Evolutionary conservation across 345 rosid species (phyloP).

Genomic region (Hibiscus tridactylites): DNA sequence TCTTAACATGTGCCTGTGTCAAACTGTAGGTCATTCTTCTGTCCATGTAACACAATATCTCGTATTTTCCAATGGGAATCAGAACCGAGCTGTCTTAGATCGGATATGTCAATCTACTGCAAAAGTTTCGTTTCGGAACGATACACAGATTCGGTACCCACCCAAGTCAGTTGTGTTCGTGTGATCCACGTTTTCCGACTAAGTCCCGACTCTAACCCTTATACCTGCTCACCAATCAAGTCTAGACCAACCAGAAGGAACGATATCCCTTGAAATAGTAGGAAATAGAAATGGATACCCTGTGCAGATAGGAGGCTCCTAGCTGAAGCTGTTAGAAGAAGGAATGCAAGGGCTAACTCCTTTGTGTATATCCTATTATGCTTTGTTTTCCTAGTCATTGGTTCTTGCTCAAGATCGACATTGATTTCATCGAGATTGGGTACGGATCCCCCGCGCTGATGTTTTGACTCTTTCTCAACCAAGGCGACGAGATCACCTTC

Average conservation of each 20-base stretch:
- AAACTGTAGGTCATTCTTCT: constrained; percentile 13
- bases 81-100: neutral
- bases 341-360: constrained; percentile 80
- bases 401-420: constrained; percentile 36
- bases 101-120: too few species aligned
- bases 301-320: constrained; percentile 88
- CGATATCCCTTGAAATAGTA: constrained; percentile 89
- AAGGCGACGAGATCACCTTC: constrained; percentile 75
- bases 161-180: neutral
- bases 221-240: constrained; percentile 92
- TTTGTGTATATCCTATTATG: constrained; percentile 77
- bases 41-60: constrained; percentile 9
- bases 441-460: constrained; percentile 45
- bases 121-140: neutral
- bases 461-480: constrained; percentile 45
- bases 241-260: constrained; percentile 91
- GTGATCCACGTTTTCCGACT: constrained; percentile 9
- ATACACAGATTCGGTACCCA: neutral
- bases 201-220: constrained; percentile 14
- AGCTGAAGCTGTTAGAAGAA: constrained; percentile 79
- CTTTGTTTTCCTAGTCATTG: constrained; percentile 39
- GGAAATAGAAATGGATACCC: constrained; percentile 95
- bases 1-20: constrained; percentile 10
- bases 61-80: too few species aligned
- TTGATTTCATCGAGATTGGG: constrained; percentile 47